Percentiles rank a stretch among this genome's conserved stretches.
These are phyloP conservation scores for Calonectria henricotiae DNA, from an alignment of 2,329 filamentous ascomycete genomes.

Conservation along the genomic window DNA sequence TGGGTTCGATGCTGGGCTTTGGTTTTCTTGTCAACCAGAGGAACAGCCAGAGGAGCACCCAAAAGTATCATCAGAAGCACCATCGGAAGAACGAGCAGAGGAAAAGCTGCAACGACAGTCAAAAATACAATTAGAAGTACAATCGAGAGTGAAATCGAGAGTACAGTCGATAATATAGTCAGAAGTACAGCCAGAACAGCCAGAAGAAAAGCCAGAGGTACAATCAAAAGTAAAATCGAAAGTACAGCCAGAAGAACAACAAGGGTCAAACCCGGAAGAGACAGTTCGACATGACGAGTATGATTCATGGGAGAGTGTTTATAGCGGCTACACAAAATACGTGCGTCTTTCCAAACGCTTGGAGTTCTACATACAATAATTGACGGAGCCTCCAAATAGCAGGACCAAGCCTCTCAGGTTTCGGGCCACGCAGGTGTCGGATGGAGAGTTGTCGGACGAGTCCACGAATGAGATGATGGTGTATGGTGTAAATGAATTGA, in stretches of 20 bases:
- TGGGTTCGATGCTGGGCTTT: neutral
- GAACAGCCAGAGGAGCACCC: neutral
- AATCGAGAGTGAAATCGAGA: neutral
- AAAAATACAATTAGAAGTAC: neutral
- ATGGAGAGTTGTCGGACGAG: conserved; percentile 8
- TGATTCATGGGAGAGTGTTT: conserved; percentile 33
- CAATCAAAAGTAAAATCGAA: neutral
- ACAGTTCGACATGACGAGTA: neutral
- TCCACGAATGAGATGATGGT: neutral
- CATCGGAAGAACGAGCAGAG: neutral
- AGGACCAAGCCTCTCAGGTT: conserved; percentile 17
- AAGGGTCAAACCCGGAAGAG: neutral
- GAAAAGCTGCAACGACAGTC: neutral
- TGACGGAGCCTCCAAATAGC: conserved; percentile 12
- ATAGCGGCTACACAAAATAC: conserved; percentile 16
- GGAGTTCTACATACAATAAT: conserved; percentile 40
- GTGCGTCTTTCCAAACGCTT: conserved; percentile 28
- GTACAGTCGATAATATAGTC: neutral
- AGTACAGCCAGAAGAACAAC: neutral
- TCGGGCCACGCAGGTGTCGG: conserved; percentile 32
- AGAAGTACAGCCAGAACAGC: neutral
- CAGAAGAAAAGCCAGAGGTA: neutral
- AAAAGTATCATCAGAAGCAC: neutral
- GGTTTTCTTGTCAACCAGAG: neutral
- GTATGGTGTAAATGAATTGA: conserved; percentile 28